Evolutionary conservation across 2,329 filamentous ascomycete species (phyloP).

Genomic region (Ophiostoma australiae): DNA sequence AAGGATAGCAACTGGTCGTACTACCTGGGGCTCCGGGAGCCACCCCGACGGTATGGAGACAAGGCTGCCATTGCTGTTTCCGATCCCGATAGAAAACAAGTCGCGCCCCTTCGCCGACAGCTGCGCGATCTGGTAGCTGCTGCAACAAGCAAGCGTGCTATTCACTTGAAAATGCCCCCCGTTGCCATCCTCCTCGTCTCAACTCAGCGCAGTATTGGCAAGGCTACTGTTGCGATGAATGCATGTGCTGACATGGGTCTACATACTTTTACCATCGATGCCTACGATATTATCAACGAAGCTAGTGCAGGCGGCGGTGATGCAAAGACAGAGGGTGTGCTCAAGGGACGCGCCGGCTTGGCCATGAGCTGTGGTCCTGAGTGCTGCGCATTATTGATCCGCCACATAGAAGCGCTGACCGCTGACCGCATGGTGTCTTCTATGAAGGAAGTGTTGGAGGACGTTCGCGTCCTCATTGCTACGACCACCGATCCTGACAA

Average conservation of each 20-base stretch:
- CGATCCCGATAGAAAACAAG: conserved; percentile 45
- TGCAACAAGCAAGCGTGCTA: conserved; percentile 79
- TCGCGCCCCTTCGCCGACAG: conserved; percentile 58
- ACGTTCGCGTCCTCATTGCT: conserved; percentile 77
- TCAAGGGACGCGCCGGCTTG: conserved; percentile 81
- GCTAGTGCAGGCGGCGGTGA: conserved; percentile 81
- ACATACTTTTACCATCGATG: conserved; percentile 83
- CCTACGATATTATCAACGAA: conserved; percentile 92
- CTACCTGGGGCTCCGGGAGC: conserved; percentile 72
- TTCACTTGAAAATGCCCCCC: conserved; percentile 81
- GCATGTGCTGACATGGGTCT: conserved; percentile 86
- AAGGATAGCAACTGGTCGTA: conserved; percentile 79
- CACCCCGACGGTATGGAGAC: conserved; percentile 48
- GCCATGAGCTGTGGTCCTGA: conserved; percentile 83
- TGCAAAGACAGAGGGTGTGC: conserved; percentile 86
- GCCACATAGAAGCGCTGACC: conserved; percentile 84
- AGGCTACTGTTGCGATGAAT: conserved; percentile 68
- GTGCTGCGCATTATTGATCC: conserved; percentile 77
- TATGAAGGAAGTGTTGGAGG: conserved; percentile 75
- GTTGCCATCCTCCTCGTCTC: conserved; percentile 84
- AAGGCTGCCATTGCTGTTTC: conserved; percentile 39
- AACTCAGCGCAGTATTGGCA: conserved; percentile 89
- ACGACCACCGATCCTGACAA: conserved; percentile 96
- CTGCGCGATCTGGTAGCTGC: conserved; percentile 81
- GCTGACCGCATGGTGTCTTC: conserved; percentile 85